Percentiles rank a stretch among this genome's conserved stretches.
These are phyloP conservation scores for Tothia fuscella DNA, from an alignment of 2,329 filamentous ascomycete genomes.

Conservation along the genomic window DNA sequence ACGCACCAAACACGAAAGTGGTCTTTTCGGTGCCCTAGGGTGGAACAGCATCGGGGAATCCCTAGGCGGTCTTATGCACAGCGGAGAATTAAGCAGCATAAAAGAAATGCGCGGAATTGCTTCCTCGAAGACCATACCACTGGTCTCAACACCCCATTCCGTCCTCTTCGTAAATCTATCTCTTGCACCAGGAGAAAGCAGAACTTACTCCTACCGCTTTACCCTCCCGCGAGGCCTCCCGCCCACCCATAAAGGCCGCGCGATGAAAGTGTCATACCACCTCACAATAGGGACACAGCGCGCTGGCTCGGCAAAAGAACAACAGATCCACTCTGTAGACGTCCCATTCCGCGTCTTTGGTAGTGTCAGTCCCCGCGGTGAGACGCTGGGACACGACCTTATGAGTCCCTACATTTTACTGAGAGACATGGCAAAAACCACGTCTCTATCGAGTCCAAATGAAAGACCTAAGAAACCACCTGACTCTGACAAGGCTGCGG, in stretches of 20 bases:
- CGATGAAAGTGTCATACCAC: conserved; percentile 87
- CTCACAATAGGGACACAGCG: conserved; percentile 86
- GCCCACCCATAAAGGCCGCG: conserved; percentile 79
- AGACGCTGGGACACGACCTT: conserved; percentile 83
- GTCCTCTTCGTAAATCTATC: conserved; percentile 90
- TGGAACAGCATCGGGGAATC: conserved; percentile 85
- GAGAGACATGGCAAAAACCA: conserved; percentile 59
- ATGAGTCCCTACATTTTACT: conserved; percentile 90
- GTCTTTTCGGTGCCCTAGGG: conserved; percentile 71
- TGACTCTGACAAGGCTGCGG: conserved; percentile 31
- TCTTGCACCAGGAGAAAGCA: conserved; percentile 78
- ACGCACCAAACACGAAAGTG: conserved; percentile 59
- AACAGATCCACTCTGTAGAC: conserved; percentile 75
- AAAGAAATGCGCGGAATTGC: conserved; percentile 87
- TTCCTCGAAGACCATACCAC: conserved; percentile 74
- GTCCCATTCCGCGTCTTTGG: conserved; percentile 87
- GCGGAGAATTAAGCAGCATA: conserved; percentile 80
- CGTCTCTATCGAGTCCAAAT: conserved; percentile 21
- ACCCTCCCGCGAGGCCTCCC: conserved; percentile 79
- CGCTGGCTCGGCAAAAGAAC: conserved; percentile 62
- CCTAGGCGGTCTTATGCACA: conserved; percentile 74
- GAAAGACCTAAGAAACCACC: conserved; percentile 14
- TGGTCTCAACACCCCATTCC: conserved; percentile 91
- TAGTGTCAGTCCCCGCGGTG: conserved; percentile 76
- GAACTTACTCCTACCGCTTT: conserved; percentile 77